These are phyloP conservation scores for Paecilomyces sp. DNA, from an alignment of 2,329 filamentous ascomycete species.

Conservation along the genomic window DNA sequence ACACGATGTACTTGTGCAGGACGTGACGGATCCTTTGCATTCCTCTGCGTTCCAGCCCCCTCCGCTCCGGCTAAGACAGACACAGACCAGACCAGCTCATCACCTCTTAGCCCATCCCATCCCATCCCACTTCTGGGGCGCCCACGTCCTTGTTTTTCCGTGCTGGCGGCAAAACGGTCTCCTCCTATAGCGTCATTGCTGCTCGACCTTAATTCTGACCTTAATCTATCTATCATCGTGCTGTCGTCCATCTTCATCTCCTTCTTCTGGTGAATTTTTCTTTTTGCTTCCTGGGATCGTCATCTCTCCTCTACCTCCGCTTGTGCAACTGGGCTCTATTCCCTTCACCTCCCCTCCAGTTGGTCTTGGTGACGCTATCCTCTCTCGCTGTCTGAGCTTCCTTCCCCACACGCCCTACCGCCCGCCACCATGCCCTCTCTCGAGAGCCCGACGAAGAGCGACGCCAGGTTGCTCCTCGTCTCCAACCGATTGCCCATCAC, in stretches of 20 bases:
- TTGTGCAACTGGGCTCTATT: background rate
- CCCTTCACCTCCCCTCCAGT: background rate
- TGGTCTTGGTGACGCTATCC: background rate
- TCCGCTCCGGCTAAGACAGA: too few relatives aligned
- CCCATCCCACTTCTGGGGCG: background rate
- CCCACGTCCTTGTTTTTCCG: background rate
- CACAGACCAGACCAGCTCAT: background rate
- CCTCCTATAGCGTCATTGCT: background rate
- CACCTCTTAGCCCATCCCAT: background rate
- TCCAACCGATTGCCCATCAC: conserved; percentile 95
- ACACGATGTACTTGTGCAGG: background rate
- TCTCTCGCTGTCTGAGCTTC: background rate
- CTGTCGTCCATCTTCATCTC: background rate
- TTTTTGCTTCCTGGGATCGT: background rate
- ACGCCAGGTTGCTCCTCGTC: conserved; percentile 64
- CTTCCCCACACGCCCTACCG: background rate
- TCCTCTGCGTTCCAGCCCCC: too few relatives aligned
- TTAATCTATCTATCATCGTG: background rate
- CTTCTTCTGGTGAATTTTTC: background rate
- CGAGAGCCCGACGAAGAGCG: conserved; percentile 24
- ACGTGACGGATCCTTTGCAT: background rate
- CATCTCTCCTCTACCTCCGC: background rate
- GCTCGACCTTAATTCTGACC: background rate
- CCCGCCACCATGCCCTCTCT: conserved; percentile 25
- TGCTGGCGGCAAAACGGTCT: background rate